Evolutionary conservation across 1,284 basidiomycete genomes (phyloP).

Genomic region (Heterobasidion irregulare): DNA sequence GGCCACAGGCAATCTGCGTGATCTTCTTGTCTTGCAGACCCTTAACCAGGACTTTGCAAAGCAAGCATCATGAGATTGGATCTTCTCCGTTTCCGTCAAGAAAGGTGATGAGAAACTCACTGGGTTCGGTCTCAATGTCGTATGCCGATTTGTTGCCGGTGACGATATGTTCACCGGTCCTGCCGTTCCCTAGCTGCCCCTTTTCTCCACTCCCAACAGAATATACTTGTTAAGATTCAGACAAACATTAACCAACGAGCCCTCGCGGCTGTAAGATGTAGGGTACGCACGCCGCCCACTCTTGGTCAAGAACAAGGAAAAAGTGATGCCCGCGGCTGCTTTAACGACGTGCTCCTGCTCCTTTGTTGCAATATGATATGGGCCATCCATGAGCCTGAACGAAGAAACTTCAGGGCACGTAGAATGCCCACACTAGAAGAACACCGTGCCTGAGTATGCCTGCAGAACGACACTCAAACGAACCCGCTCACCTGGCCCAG

Average conservation of each 20-base stretch:
- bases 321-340: conserved; percentile 77
- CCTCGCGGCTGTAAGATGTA: no score
- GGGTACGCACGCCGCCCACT: conserved; percentile 57
- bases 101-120: conserved; percentile 30
- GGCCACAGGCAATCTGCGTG: conserved; percentile 75
- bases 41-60: conserved; percentile 52
- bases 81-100: neutral
- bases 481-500: conserved; percentile 62
- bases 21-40: conserved; percentile 72
- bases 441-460: neutral
- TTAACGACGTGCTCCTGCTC: conserved; percentile 64
- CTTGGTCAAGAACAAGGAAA: conserved; percentile 76
- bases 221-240: conserved; percentile 46
- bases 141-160: conserved; percentile 78
- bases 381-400: conserved; percentile 59
- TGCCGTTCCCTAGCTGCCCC: conserved; percentile 88
- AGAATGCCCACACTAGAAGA: conserved; percentile 60
- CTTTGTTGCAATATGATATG: conserved; percentile 42
- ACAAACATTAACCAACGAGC: neutral
- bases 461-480: neutral
- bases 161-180: conserved; percentile 82
- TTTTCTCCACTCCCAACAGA: conserved; percentile 88
- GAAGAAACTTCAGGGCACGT: conserved; percentile 51
- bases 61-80: conserved; percentile 5
- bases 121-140: conserved; percentile 71